Percentiles rank a stretch among this genome's conserved stretches.
Evolutionary conservation across 345 rosid genomes (phyloP).

Genomic region (sweet orange (Citrus sinensis)): DNA sequence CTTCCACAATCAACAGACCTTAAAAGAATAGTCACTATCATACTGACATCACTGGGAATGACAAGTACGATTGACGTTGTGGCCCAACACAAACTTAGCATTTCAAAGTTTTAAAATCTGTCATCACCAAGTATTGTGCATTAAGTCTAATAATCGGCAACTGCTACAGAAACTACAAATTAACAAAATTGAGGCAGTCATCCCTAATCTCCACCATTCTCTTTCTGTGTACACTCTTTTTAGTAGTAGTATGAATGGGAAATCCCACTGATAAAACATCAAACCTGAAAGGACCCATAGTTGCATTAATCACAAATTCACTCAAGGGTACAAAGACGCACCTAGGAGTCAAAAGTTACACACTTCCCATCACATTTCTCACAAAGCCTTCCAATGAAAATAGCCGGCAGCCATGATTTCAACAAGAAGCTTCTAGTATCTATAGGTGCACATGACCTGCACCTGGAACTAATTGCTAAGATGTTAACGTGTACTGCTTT

Average conservation of each 20-base stretch:
- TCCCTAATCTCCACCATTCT: neutral
- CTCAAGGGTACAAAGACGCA: neutral
- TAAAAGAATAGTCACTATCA: neutral
- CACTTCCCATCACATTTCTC: neutral
- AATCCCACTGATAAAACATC: neutral
- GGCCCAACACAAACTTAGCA: neutral
- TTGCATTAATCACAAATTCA: neutral
- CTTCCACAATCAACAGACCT: neutral
- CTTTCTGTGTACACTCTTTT: neutral
- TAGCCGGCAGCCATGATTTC: neutral
- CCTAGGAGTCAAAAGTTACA: neutral
- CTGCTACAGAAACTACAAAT: neutral
- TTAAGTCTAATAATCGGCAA: neutral
- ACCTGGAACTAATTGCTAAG: too few species aligned
- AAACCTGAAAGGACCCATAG: neutral
- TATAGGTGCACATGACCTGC: neutral
- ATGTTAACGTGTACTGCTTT: too few species aligned
- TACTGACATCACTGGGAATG: neutral
- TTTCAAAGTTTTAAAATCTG: neutral
- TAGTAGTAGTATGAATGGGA: neutral
- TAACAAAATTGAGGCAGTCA: neutral
- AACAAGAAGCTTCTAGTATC: neutral
- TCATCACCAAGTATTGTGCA: neutral
- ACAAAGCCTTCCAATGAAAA: neutral
- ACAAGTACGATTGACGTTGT: neutral